These are phyloP conservation scores for Immersiporthe knoxdaviesiana DNA, from an alignment of 2,329 filamentous ascomycete species.

Conservation along the genomic window DNA sequence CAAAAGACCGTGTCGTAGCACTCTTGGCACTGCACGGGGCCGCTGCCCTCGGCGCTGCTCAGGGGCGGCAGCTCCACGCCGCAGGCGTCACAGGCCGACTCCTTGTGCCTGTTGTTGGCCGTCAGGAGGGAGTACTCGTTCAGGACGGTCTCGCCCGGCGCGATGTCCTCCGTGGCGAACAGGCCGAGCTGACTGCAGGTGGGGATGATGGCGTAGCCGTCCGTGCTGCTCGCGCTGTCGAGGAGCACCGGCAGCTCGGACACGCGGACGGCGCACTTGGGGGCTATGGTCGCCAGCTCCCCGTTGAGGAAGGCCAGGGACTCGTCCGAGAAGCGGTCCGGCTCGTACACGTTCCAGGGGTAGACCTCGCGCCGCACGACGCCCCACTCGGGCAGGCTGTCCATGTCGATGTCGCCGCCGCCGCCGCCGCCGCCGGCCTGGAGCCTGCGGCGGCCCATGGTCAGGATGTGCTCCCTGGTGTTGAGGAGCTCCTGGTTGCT, in stretches of 20 bases:
- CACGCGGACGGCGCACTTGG: conserved; percentile 79
- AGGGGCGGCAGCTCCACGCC: conserved; percentile 71
- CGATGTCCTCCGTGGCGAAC: conserved; percentile 83
- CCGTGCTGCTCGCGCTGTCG: conserved; percentile 54
- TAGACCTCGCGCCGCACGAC: conserved; percentile 72
- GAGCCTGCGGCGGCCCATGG: conserved; percentile 53
- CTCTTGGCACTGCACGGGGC: conserved; percentile 59
- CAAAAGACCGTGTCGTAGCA: conserved; percentile 71
- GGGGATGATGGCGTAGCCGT: conserved; percentile 53
- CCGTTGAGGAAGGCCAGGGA: conserved; percentile 74
- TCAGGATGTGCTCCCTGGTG: conserved; percentile 57
- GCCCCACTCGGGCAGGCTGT: conserved; percentile 69
- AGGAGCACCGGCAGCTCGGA: conserved; percentile 75
- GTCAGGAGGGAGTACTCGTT: conserved; percentile 85
- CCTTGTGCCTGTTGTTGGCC: conserved; percentile 85
- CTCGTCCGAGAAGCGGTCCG: conserved; percentile 70
- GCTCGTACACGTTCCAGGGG: conserved; percentile 69
- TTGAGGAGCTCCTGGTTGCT: conserved; percentile 59
- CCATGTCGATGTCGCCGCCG: conserved; percentile 48
- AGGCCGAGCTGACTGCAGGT: conserved; percentile 82
- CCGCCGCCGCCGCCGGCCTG: conserved; percentile 44
- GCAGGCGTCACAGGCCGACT: conserved; percentile 88
- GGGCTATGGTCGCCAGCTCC: conserved; percentile 69
- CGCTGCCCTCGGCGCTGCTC: conserved; percentile 47
- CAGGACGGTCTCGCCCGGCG: conserved; percentile 75